phyloP scores from a whole-genome alignment of 176 grass and related monocot genomes.

The Dactylis glomerata region DNA sequence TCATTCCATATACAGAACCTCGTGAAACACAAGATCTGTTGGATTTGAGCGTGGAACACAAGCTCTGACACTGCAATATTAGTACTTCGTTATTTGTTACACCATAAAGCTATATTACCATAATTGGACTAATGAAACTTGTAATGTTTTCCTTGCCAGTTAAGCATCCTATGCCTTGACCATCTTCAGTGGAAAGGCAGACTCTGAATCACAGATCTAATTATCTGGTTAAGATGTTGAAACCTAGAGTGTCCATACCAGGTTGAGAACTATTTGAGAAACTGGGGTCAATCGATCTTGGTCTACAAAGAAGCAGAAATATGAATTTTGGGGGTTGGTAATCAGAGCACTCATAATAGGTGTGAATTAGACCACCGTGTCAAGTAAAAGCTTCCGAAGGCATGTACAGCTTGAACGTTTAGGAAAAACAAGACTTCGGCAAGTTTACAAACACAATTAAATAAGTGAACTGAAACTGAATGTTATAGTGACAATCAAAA shows the following conservation, averaged over 20 bases:
- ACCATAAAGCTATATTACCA: background rate
- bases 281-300: too few species aligned
- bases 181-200: background rate
- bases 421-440: background rate
- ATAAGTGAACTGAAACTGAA: background rate
- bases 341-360: too few species aligned
- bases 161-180: background rate
- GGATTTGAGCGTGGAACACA: background rate
- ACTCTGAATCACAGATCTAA: too few species aligned
- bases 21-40: background rate
- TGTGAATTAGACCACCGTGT: too few species aligned
- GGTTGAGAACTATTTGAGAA: too few species aligned
- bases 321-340: too few species aligned
- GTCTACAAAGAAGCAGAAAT: too few species aligned
- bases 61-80: background rate
- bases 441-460: background rate
- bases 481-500: too few species aligned
- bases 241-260: too few species aligned
- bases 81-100: background rate
- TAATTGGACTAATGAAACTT: background rate
- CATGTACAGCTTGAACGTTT: background rate
- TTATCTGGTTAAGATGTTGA: too few species aligned
- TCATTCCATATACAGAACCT: background rate
- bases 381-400: background rate
- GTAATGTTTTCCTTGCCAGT: slow-evolving; percentile 1